phyloP scores from a whole-genome alignment of 2,329 filamentous ascomycete genomes.

The Macrophomina phaseolina region DNA sequence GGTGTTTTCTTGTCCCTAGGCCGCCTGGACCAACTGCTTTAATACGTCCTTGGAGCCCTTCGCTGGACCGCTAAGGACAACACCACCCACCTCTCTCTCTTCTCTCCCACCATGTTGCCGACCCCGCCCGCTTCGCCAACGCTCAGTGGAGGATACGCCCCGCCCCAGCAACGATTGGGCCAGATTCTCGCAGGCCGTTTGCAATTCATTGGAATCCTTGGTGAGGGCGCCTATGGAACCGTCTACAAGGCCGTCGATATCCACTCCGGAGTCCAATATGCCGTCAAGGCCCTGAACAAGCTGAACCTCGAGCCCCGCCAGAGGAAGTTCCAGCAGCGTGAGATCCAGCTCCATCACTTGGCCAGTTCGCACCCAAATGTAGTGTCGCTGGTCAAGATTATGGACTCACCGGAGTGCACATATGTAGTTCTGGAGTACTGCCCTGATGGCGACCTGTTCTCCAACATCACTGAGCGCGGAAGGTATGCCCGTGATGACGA shows the following conservation, averaged over 20 bases:
- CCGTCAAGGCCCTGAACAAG: slow-evolving; percentile 97
- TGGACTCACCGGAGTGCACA: slow-evolving; percentile 89
- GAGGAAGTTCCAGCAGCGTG: slow-evolving; percentile 86
- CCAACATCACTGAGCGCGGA: slow-evolving; percentile 94
- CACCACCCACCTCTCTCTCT: slow-evolving; percentile 26
- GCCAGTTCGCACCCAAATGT: slow-evolving; percentile 92
- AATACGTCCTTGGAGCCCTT: slow-evolving; percentile 38
- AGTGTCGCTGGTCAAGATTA: slow-evolving; percentile 90
- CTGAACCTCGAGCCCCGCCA: slow-evolving; percentile 87
- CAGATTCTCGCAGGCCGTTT: slow-evolving; percentile 81
- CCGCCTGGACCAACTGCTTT: slow-evolving; percentile 18
- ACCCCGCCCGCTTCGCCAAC: slow-evolving; percentile 58
- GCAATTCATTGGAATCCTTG: slow-evolving; percentile 83
- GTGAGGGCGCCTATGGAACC: slow-evolving; percentile 94
- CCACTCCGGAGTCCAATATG: slow-evolving; percentile 80
- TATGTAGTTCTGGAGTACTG: slow-evolving; percentile 98
- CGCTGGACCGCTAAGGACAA: slow-evolving; percentile 47
- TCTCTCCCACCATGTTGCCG: slow-evolving; percentile 51
- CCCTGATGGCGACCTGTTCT: slow-evolving; percentile 94
- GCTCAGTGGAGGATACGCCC: slow-evolving; percentile 49
- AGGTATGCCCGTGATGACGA: slow-evolving; percentile 92
- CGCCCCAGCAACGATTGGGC: slow-evolving; percentile 85
- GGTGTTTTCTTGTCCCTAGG: slow-evolving; percentile 25
- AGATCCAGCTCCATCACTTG: slow-evolving; percentile 89
- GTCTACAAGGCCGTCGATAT: slow-evolving; percentile 90